Conservation (phyloP, 371 early-diverging fungal genomes). For the Funneliformis caledonium region DNA sequence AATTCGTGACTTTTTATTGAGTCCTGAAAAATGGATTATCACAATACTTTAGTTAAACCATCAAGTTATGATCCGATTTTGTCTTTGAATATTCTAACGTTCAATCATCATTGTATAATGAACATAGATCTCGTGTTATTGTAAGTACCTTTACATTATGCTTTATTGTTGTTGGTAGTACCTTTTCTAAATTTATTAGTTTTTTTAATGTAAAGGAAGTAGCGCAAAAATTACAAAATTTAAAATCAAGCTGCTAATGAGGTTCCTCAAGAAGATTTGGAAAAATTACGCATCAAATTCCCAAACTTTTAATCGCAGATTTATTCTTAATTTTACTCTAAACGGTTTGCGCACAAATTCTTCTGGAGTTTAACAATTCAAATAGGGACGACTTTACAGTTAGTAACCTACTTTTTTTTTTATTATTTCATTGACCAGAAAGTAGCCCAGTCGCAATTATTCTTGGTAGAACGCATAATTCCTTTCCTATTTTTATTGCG, state of each 20-base stretch:
- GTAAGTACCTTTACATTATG: constrained; percentile 42
- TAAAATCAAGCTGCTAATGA: constrained; percentile 19
- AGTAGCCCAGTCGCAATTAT: constrained; percentile 41
- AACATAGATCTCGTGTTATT: constrained; percentile 54
- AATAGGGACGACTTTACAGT: not conserved
- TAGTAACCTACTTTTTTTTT: not conserved
- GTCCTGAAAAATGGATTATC: constrained; percentile 12
- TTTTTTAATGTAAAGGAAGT: constrained; percentile 17
- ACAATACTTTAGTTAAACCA: constrained; percentile 10
- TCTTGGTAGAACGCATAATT: constrained; percentile 57
- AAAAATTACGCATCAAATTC: constrained; percentile 22
- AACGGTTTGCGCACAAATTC: not conserved
- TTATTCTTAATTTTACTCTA: not conserved
- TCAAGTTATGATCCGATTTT: constrained; percentile 26
- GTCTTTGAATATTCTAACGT: constrained; percentile 52
- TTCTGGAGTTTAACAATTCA: not conserved
- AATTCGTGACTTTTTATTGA: constrained; percentile 19
- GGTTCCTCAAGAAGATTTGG: constrained; percentile 13
- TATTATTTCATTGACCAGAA: not conserved
- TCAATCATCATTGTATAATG: constrained; percentile 44
- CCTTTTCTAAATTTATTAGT: not conserved
- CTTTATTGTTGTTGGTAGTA: not conserved
- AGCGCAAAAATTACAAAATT: not conserved
- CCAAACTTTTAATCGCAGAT: not conserved
- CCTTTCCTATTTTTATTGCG: constrained; percentile 61